Evolutionary conservation across 2,329 filamentous ascomycete species (phyloP).

Genomic region (Thielaviopsis euricoi): DNA sequence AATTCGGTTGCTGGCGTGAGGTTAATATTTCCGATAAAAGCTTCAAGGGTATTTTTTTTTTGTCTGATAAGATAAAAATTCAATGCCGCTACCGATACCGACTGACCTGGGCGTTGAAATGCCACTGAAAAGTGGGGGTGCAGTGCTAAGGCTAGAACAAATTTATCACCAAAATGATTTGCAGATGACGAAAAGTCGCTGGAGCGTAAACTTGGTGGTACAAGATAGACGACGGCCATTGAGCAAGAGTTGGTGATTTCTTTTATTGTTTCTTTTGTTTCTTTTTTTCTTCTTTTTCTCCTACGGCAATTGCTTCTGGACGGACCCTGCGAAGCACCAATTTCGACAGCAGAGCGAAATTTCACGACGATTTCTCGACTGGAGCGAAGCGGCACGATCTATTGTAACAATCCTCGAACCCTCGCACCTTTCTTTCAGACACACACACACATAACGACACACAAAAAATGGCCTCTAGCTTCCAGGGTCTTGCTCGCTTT

Average conservation of each 20-base stretch:
- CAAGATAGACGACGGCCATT: background rate
- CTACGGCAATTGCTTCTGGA: background rate
- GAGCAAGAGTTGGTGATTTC: background rate
- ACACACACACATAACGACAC: background rate
- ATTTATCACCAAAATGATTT: constrained; percentile 4
- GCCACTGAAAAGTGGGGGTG: background rate
- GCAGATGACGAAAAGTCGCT: background rate
- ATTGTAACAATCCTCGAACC: too few relatives aligned
- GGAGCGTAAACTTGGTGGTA: background rate
- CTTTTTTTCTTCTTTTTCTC: background rate
- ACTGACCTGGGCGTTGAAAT: background rate
- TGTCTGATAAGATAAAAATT: constrained; percentile 9
- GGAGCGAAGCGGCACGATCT: background rate
- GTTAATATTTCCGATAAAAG: background rate
- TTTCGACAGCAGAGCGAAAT: background rate
- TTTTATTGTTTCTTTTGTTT: background rate
- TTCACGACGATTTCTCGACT: background rate
- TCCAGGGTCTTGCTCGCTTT: constrained; percentile 2
- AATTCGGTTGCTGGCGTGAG: background rate
- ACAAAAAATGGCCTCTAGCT: constrained; percentile 1
- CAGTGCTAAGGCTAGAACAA: constrained; percentile 3
- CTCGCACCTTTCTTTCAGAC: background rate
- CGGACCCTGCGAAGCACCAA: background rate
- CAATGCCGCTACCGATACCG: background rate
- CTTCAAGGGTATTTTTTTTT: background rate